Conservation (phyloP, 1,284 basidiomycete genomes). For the Agaricales sp. region DNA sequence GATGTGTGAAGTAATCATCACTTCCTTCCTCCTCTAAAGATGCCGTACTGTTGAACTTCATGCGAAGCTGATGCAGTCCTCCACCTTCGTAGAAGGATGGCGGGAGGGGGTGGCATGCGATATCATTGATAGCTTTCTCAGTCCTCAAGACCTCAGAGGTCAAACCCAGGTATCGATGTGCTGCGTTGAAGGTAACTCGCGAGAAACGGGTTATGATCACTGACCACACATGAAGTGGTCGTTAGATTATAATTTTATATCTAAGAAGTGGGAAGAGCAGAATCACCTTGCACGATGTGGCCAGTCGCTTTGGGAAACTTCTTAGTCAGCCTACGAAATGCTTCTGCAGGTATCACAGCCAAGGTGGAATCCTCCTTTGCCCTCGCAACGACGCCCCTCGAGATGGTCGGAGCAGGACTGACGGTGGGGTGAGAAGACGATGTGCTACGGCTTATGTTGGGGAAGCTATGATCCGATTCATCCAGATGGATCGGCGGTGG, state of each 20-base stretch:
- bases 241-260: too few species aligned
- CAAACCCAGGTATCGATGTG: conserved; percentile 92
- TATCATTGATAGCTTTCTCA: conserved; percentile 93
- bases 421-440: conserved; percentile 17
- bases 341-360: conserved; percentile 98
- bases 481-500: not conserved
- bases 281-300: conserved; percentile 86
- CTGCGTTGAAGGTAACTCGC: conserved; percentile 92
- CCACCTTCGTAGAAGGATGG: conserved; percentile 89
- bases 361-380: conserved; percentile 92
- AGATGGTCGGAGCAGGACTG: conserved; percentile 23
- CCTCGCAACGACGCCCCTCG: conserved; percentile 71
- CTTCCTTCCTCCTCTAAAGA: conserved; percentile 35
- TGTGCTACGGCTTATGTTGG: conserved; percentile 6
- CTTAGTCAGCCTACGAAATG: conserved; percentile 86
- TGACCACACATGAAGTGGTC: too few species aligned
- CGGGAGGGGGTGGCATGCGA: conserved; percentile 92
- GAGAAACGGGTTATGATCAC: conserved; percentile 95
- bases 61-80: conserved; percentile 81
- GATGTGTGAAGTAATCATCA: conserved; percentile 42
- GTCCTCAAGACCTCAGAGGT: conserved; percentile 94
- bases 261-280: too few species aligned
- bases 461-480: not conserved
- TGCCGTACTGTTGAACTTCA: conserved; percentile 60
- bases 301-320: conserved; percentile 96